phyloP scores from a whole-genome alignment of 306 rosid genomes.

The Arachis stenosperma region DNA sequence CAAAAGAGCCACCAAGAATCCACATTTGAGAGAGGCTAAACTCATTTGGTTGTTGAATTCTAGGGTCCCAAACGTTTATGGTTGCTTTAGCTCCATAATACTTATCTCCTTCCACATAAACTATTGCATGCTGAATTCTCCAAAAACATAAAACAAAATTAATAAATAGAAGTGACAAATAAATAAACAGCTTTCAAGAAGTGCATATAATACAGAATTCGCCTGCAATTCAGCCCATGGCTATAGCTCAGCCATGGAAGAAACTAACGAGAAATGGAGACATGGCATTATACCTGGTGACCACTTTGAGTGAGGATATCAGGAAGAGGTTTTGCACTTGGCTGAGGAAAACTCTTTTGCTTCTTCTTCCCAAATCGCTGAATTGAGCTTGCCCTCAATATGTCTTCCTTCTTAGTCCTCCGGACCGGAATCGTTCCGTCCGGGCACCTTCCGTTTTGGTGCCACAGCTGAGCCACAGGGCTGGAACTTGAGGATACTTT shows the following conservation, averaged over 20 bases:
- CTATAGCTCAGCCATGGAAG: constrained; percentile 1
- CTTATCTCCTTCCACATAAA: constrained; percentile 55
- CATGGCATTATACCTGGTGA: constrained; percentile 49
- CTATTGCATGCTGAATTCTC: constrained; percentile 60
- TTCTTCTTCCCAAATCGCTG: constrained; percentile 59
- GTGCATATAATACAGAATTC: too few relatives aligned
- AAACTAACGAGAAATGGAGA: constrained; percentile 24
- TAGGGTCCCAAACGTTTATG: constrained; percentile 68
- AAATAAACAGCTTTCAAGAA: constrained; percentile 3
- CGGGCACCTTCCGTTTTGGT: constrained; percentile 53
- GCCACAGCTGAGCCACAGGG: constrained; percentile 55
- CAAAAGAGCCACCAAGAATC: constrained; percentile 55
- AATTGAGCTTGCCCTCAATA: constrained; percentile 56
- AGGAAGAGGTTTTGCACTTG: constrained; percentile 55
- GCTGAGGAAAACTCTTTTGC: constrained; percentile 48
- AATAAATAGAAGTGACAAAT: constrained; percentile 27
- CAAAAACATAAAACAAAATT: constrained; percentile 37
- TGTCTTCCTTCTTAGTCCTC: constrained; percentile 52
- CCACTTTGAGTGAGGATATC: constrained; percentile 54
- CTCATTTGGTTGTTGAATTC: constrained; percentile 57
- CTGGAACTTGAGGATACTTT: constrained; percentile 46
- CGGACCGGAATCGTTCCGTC: constrained; percentile 61
- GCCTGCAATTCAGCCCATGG: too few relatives aligned
- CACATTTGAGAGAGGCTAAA: constrained; percentile 67
- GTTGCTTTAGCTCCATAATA: constrained; percentile 64